Percentiles rank a stretch among this genome's conserved stretches.
phyloP scores from a whole-genome alignment of 768 basidiomycete genomes.

The Russula sp. region DNA sequence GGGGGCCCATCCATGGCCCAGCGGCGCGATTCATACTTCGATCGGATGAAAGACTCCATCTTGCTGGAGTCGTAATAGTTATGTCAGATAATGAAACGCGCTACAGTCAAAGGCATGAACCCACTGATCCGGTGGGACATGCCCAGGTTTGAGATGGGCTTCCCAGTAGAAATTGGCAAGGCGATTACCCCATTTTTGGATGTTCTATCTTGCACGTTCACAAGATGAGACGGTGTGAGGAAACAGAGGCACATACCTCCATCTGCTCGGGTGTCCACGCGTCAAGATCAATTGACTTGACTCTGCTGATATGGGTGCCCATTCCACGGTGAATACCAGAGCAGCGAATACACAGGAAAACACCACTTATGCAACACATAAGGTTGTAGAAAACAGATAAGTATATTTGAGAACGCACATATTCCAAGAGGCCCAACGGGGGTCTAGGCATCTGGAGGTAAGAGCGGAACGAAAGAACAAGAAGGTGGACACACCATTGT shows the following conservation, averaged over 20 bases:
- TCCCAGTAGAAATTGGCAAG: constrained; percentile 97
- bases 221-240: not conserved
- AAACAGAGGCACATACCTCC: constrained; percentile 47
- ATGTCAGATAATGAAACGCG: not conserved
- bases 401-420: constrained; percentile 45
- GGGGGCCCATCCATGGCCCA: constrained; percentile 92
- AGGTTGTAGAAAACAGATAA: not conserved
- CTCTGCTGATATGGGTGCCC: constrained; percentile 97
- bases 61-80: constrained; percentile 50
- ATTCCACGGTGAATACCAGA: constrained; percentile 96
- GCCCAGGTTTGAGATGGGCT: constrained; percentile 86
- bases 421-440: constrained; percentile 98
- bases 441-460: constrained; percentile 48
- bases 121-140: constrained; percentile 91
- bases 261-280: constrained; percentile 98
- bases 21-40: constrained; percentile 88
- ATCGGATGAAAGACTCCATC: constrained; percentile 96
- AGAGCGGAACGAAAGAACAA: not conserved
- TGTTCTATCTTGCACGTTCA: constrained; percentile 41
- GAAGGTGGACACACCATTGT: constrained; percentile 66
- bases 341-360: constrained; percentile 94
- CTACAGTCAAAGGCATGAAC: constrained; percentile 31
- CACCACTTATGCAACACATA: constrained; percentile 49
- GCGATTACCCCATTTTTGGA: constrained; percentile 92
- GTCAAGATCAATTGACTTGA: constrained; percentile 97